These are phyloP conservation scores for Lodderomyces metapsilosis DNA, from an alignment of 1,139 yeast genomes.

Conservation along the genomic window DNA sequence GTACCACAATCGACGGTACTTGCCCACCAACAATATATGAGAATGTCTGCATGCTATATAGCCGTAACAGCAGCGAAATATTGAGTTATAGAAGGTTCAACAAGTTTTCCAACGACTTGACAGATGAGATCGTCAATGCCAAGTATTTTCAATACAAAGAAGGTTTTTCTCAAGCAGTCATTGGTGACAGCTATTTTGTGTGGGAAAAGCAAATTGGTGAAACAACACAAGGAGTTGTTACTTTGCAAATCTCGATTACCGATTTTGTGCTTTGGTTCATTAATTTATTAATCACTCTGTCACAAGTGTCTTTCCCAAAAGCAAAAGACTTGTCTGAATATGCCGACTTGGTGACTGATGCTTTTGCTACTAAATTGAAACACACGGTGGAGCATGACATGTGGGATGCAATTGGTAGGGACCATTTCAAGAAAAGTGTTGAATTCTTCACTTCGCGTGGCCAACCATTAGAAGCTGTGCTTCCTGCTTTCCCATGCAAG, in stretches of 20 bases:
- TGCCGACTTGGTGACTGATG: slow-evolving; percentile 22
- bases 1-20: slow-evolving; percentile 9
- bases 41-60: slow-evolving; percentile 30
- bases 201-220: slow-evolving; percentile 19
- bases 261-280: slow-evolving; percentile 37
- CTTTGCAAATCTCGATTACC: slow-evolving; percentile 21
- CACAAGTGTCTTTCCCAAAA: slow-evolving; percentile 11
- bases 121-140: background rate
- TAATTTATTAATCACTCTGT: slow-evolving; percentile 21
- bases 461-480: slow-evolving; percentile 50
- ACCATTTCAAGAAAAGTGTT: slow-evolving; percentile 38
- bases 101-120: slow-evolving; percentile 1
- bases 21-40: slow-evolving; percentile 27
- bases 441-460: slow-evolving; percentile 49
- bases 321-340: slow-evolving; percentile 1
- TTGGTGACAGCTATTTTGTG: slow-evolving; percentile 15
- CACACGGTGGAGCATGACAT: slow-evolving; percentile 47
- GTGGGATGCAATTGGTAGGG: slow-evolving; percentile 49
- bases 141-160: slow-evolving; percentile 6
- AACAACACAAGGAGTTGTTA: slow-evolving; percentile 25
- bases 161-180: slow-evolving; percentile 12
- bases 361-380: slow-evolving; percentile 45
- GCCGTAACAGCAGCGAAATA: slow-evolving; percentile 17
- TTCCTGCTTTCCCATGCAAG: slow-evolving; percentile 67
- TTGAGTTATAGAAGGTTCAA: slow-evolving; percentile 13